Base-by-base conservation (phyloP, 257 asterid species). In the Vinca minor region DNA sequence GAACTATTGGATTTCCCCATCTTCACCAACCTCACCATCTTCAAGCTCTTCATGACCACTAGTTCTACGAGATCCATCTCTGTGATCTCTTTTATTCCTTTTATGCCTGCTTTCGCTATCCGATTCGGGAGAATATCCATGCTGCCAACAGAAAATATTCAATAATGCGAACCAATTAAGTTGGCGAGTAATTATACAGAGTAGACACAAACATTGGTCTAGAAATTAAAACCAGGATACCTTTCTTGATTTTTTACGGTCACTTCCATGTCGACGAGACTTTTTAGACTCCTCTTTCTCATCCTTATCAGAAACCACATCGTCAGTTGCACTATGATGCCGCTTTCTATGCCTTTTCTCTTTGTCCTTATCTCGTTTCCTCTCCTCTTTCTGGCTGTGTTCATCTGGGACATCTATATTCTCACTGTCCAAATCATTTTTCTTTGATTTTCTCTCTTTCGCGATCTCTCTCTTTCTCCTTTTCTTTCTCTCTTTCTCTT, bases 11-110 rank as follows among this genome's bases (percentile, higher is more conserved):
- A 91, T 93, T 82, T 87, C 98, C 62, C 96, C 98, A 78, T 93
- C 97, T 79, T 93, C 98, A 54, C 98, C 97, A 38, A 93, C 79
- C 73, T 93, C 98, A 52, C 98, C 98, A 77, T 93, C 97, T 84
- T 93, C 97, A 57, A 89, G 97, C 84, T 93, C 98, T 77, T 93
- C 97, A 8, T 71, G 49, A 29, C 87, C 89, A 59, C 85, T 82
- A 64, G 67, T 81, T 68, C 87, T 77, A 65, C 80, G 80, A 56
- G 89, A 82, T 56, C 84, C 82, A 73, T 91, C 96, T 17, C 83
- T 79, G 61, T 78, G 78, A 59, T 89, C 96, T 71, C 83, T 80
- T 76, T 66, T 85, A 78, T 84, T 94, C 73, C 67, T 81, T 66
- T 84, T 93, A 72, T 85, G 92, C 81, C 85, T 81, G 73, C 88